Evolutionary conservation across 2,329 filamentous ascomycete genomes (phyloP).

Genomic region (Ophiognomonia clavigignenti-juglandacearum): DNA sequence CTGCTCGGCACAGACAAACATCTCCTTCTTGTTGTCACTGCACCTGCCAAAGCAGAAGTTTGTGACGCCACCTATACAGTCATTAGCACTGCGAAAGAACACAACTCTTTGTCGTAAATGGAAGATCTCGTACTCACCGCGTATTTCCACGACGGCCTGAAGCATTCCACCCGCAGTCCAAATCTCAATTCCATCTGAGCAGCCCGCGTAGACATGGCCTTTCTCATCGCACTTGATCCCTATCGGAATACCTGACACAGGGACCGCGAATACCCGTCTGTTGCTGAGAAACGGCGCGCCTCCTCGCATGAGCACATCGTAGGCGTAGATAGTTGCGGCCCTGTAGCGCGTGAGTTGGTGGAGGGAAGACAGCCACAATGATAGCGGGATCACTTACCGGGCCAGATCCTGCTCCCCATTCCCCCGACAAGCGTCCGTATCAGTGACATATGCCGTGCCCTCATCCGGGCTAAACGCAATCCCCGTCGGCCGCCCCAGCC

Average conservation of each 20-base stretch:
- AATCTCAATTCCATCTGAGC: slow-evolving; percentile 45
- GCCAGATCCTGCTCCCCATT: slow-evolving; percentile 25
- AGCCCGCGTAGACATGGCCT: slow-evolving; percentile 44
- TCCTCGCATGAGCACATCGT: slow-evolving; percentile 35
- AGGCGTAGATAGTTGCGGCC: slow-evolving; percentile 40
- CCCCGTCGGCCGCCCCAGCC: slow-evolving; percentile 37
- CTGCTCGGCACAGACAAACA: slow-evolving; percentile 44
- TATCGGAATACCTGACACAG: slow-evolving; percentile 38
- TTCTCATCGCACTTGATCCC: slow-evolving; percentile 35
- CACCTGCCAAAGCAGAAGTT: slow-evolving; percentile 39
- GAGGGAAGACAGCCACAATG: not conserved
- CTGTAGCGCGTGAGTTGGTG: slow-evolving; percentile 18
- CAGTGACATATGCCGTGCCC: slow-evolving; percentile 37
- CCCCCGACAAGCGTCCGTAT: slow-evolving; percentile 27
- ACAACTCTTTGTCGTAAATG: too few relatives aligned
- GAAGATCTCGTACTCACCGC: slow-evolving; percentile 22
- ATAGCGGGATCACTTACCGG: slow-evolving; percentile 19
- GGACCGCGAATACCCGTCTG: slow-evolving; percentile 47
- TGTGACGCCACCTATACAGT: slow-evolving; percentile 31
- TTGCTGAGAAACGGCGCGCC: slow-evolving; percentile 39
- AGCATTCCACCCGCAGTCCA: slow-evolving; percentile 39
- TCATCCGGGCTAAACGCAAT: slow-evolving; percentile 34
- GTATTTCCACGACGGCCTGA: slow-evolving; percentile 35
- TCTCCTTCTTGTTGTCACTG: slow-evolving; percentile 23
- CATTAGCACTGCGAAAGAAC: not conserved